These are phyloP conservation scores for Arbutus unedo DNA, from an alignment of 148 eudicot genomes.

Conservation along the genomic window DNA sequence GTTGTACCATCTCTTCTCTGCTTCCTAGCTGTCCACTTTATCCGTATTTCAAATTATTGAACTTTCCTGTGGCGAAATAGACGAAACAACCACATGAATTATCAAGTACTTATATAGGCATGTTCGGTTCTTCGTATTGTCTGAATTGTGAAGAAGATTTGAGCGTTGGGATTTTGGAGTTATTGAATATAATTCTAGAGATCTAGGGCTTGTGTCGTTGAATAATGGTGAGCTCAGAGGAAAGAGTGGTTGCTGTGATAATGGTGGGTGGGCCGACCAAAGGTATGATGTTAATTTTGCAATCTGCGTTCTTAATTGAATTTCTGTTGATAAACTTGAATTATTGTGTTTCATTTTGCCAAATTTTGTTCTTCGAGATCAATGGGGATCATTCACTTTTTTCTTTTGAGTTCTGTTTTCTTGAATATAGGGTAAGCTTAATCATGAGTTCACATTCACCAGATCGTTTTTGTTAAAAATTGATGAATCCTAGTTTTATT, in stretches of 20 bases:
- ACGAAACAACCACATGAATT: not conserved
- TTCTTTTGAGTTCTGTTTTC: not conserved
- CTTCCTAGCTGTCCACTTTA: slow-evolving; percentile 4
- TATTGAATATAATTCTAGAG: not conserved
- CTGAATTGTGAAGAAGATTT: not conserved
- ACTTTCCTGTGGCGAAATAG: not conserved
- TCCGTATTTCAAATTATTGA: not conserved
- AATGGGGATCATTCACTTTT: not conserved
- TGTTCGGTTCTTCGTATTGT: not conserved
- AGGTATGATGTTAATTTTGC: slow-evolving; percentile 39
- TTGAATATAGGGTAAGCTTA: not conserved
- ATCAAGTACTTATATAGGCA: not conserved
- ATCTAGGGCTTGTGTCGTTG: slow-evolving; percentile 21
- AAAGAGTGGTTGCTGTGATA: slow-evolving; percentile 89
- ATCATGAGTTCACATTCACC: too few species aligned
- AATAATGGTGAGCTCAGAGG: slow-evolving; percentile 68
- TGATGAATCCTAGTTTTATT: not conserved
- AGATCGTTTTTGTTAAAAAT: not conserved
- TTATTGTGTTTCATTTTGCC: too few species aligned
- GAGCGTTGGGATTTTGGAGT: not conserved
- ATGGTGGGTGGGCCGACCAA: slow-evolving; percentile 98
- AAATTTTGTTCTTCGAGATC: not conserved
- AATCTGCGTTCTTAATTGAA: not conserved
- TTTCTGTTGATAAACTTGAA: not conserved
- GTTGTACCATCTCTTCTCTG: not conserved